Base-by-base conservation (phyloP, 768 basidiomycete species). In the Auricularia sp. region DNA sequence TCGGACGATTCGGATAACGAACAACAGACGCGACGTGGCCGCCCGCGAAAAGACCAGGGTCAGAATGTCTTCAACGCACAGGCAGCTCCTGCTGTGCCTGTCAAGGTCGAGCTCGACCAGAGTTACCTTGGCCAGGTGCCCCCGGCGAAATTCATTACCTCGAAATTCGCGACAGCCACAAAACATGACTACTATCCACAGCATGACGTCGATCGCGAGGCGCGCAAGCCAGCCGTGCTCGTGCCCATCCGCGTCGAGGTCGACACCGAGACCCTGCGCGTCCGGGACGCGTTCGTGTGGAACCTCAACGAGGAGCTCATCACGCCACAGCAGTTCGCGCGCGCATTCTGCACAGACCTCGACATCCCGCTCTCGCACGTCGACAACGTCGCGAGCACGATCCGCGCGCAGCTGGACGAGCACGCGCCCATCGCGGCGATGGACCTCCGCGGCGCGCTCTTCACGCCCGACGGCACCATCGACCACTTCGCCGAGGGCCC, bases 221-320 rank as follows among this genome's bases (percentile, higher is more conserved):
- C 91, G 2, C 72, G 78, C 58, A 75, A 76, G 66, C 73, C 77
- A 0, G 79, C 81, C 2, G 72, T 81, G 3, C 84, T 96, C 39
- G 85, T 98, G 12, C 97, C 97, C 3, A 92, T 99, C 65, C 91
- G 92, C 58, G 90, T 99, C 62, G 95, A 98, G 69, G 86, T 99
- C 70, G 95, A 98, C 72, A 93, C 90, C 11, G 91, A 93, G 11
- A 89, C 89, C 0, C 91, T 91, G 71, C 81, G 95, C 70, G 85
- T 99, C 73, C 87, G 95, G 51, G 97, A 99, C 71, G 89, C 88
- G 71, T 98, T 99, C 74, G 84, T 92, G 11, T 99, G 97, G 97
- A 97, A 98, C 70, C 75, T 94, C 58, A 85, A 92, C 72, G 96
- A 98, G 76, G 77, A 79, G n/a, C 76, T 91, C 66, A 87, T 96